phyloP scores from a whole-genome alignment of 768 basidiomycete species.

The Cystoderma amianthinum region DNA sequence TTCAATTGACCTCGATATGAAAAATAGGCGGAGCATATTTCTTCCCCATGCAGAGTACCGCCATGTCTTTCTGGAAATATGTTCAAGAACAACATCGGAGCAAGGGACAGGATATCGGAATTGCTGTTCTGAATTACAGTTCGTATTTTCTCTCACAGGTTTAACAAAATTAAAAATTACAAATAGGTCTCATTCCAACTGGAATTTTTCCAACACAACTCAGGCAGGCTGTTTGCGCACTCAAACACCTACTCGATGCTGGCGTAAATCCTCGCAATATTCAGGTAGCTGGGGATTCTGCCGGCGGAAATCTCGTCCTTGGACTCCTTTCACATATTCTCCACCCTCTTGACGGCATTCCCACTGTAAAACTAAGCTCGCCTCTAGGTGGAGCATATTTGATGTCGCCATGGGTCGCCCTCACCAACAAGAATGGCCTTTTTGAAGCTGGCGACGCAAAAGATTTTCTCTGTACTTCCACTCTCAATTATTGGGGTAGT shows the following conservation, averaged over 20 bases:
- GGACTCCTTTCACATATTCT: slow-evolving; percentile 28
- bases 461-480: slow-evolving; percentile 13
- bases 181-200: slow-evolving; percentile 24
- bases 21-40: slow-evolving; percentile 23
- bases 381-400: slow-evolving; percentile 23
- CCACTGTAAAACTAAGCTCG: slow-evolving; percentile 11
- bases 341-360: slow-evolving; percentile 22
- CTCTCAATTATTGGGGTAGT: slow-evolving; percentile 12
- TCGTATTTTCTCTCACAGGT: too few species aligned
- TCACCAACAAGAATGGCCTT: slow-evolving; percentile 13
- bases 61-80: slow-evolving; percentile 20
- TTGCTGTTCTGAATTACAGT: slow-evolving; percentile 26
- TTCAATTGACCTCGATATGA: neutral
- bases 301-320: slow-evolving; percentile 28
- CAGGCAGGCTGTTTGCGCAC: slow-evolving; percentile 18
- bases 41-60: slow-evolving; percentile 11
- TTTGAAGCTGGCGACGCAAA: slow-evolving; percentile 12
- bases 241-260: slow-evolving; percentile 22
- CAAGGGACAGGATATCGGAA: slow-evolving; percentile 14
- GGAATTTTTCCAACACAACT: slow-evolving; percentile 27
- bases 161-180: too few species aligned
- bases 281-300: slow-evolving; percentile 30
- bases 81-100: slow-evolving; percentile 14
- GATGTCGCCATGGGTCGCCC: slow-evolving; percentile 31
- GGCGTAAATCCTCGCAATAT: slow-evolving; percentile 23